These are phyloP conservation scores for Paraphaeosphaeria sporulosa DNA, from an alignment of 2,329 filamentous ascomycete species.

Conservation along the genomic window DNA sequence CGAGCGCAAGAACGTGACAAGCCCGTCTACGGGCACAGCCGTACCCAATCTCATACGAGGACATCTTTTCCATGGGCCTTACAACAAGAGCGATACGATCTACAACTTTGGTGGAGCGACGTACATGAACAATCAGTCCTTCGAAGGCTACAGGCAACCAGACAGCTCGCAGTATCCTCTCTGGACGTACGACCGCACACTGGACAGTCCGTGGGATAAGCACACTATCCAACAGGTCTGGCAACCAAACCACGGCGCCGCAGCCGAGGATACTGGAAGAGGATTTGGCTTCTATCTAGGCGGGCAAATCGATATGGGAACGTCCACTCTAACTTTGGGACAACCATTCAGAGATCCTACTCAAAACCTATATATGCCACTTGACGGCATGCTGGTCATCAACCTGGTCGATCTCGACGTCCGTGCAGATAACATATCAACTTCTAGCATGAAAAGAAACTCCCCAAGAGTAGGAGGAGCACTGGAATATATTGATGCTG, in stretches of 20 bases:
- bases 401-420: conserved; percentile 39
- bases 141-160: conserved; percentile 20
- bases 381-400: conserved; percentile 51
- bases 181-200: conserved; percentile 26
- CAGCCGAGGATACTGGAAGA: conserved; percentile 47
- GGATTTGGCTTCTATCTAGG: conserved; percentile 52
- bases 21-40: conserved; percentile 25
- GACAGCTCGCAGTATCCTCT: conserved; percentile 27
- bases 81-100: conserved; percentile 17
- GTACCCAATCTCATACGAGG: conserved; percentile 32
- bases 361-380: conserved; percentile 29
- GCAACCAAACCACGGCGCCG: conserved; percentile 48
- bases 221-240: conserved; percentile 25
- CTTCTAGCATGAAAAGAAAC: conserved; percentile 36
- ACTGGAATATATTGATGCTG: conserved; percentile 47
- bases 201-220: conserved; percentile 25
- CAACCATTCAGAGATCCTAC: conserved; percentile 19
- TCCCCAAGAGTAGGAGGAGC: conserved; percentile 47
- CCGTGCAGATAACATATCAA: conserved; percentile 50
- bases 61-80: conserved; percentile 33
- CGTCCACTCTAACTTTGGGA: conserved; percentile 25
- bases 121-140: conserved; percentile 30
- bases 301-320: conserved; percentile 50
- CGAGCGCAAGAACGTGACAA: conserved; percentile 28
- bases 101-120: conserved; percentile 32